These are phyloP conservation scores for Tetrahymena malaccensis DNA, from an alignment of 73 alveolate species.

Conservation along the genomic window DNA sequence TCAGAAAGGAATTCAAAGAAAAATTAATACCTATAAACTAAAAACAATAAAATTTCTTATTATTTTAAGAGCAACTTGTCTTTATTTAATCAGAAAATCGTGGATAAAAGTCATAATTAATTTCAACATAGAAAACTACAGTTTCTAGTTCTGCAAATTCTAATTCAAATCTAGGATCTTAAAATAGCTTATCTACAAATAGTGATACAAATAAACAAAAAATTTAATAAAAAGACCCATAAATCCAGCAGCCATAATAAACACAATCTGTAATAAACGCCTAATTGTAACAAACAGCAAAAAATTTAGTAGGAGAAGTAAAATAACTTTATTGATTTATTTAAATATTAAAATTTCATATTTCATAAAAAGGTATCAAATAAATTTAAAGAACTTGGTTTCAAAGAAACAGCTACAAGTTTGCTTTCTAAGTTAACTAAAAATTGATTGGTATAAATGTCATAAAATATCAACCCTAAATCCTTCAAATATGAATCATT, in stretches of 20 bases:
- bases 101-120: neutral
- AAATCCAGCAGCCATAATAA: neutral
- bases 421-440: neutral
- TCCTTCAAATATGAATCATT: no score
- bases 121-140: neutral
- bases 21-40: neutral
- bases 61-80: neutral
- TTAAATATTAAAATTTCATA: neutral
- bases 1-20: neutral
- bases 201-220: neutral
- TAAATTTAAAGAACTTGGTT: neutral
- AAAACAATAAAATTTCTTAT: neutral
- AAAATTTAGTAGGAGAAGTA: neutral
- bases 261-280: neutral
- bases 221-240: neutral
- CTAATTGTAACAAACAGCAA: neutral
- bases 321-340: neutral
- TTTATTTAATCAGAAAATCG: neutral
- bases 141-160: neutral
- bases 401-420: neutral
- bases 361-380: neutral
- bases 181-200: neutral
- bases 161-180: neutral
- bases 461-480: no score
- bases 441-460: neutral